Percentiles rank a stretch among this genome's conserved stretches.
phyloP scores from a whole-genome alignment of 2,329 filamentous ascomycete genomes.

The Ramularia collo-cygni region DNA sequence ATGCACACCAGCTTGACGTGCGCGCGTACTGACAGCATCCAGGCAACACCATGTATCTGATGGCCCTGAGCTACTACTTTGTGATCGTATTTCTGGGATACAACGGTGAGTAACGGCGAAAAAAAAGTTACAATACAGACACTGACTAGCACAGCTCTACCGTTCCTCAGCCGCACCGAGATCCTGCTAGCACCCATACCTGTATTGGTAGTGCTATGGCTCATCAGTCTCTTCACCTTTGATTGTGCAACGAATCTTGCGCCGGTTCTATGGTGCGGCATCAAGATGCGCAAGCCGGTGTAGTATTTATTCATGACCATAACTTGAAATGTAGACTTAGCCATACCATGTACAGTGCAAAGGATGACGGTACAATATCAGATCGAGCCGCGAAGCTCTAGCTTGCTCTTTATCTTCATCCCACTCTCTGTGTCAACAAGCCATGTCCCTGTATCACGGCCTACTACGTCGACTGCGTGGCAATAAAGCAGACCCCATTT shows the following conservation, averaged over 20 bases:
- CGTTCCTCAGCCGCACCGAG: constrained; percentile 61
- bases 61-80: constrained; percentile 59
- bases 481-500: too few relatives aligned
- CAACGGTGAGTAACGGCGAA: constrained; percentile 50
- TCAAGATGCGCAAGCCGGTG: constrained; percentile 38
- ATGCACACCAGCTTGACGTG: too few relatives aligned
- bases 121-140: too few relatives aligned
- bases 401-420: too few relatives aligned
- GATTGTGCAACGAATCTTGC: constrained; percentile 46
- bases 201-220: constrained; percentile 54
- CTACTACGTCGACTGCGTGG: too few relatives aligned
- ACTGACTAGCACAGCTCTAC: constrained; percentile 43
- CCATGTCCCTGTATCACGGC: too few relatives aligned
- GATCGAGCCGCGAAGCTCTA: too few relatives aligned
- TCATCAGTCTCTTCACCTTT: constrained; percentile 45
- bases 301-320: constrained; percentile 12
- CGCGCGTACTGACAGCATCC: too few relatives aligned
- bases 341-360: too few relatives aligned
- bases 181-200: constrained; percentile 56
- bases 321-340: too few relatives aligned
- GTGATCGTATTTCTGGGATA: constrained; percentile 64
- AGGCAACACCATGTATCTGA: constrained; percentile 56
- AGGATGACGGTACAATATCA: too few relatives aligned
- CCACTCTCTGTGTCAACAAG: too few relatives aligned
- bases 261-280: constrained; percentile 45